Evolutionary conservation across 163 green algal genomes (phyloP).

Genomic region (Chlorella variabilis): DNA sequence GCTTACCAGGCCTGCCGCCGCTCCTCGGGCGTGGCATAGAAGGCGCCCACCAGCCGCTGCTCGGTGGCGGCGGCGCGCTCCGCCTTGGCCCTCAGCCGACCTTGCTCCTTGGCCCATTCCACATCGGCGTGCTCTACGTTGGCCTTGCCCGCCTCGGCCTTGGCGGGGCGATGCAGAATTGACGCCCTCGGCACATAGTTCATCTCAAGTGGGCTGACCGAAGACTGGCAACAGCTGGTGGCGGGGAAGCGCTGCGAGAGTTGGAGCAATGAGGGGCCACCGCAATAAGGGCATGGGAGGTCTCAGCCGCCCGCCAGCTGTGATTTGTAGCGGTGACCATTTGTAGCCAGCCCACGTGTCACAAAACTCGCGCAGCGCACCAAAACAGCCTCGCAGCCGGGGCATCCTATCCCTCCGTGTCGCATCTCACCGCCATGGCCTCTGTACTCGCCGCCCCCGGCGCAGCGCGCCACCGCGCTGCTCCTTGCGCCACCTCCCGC

Average conservation of each 20-base stretch:
- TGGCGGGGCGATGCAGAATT: constrained; percentile 3
- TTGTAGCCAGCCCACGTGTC: too few species aligned
- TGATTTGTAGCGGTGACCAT: too few species aligned
- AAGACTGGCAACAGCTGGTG: neutral
- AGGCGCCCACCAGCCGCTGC: constrained; percentile 19
- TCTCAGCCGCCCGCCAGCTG: too few species aligned
- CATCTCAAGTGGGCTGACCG: neutral
- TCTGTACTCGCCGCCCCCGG: neutral
- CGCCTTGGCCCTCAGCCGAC: constrained; percentile 10
- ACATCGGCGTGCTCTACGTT: constrained; percentile 16
- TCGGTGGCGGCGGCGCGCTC: neutral
- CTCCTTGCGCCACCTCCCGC: neutral
- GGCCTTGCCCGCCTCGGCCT: neutral
- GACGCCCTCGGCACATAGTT: neutral
- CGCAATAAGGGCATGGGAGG: too few species aligned
- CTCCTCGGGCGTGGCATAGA: constrained; percentile 26
- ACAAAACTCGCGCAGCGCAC: too few species aligned
- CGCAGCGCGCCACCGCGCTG: neutral
- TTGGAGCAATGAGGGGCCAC: too few species aligned
- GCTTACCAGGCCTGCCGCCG: constrained; percentile 31
- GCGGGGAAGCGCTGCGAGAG: too few species aligned
- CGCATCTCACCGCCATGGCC: too few species aligned
- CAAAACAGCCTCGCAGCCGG: too few species aligned
- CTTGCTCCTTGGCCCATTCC: constrained; percentile 14
- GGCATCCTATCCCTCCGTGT: too few species aligned